These are phyloP conservation scores for Oryza punctata DNA, from an alignment of 176 grass and related monocot genomes.

Conservation along the genomic window DNA sequence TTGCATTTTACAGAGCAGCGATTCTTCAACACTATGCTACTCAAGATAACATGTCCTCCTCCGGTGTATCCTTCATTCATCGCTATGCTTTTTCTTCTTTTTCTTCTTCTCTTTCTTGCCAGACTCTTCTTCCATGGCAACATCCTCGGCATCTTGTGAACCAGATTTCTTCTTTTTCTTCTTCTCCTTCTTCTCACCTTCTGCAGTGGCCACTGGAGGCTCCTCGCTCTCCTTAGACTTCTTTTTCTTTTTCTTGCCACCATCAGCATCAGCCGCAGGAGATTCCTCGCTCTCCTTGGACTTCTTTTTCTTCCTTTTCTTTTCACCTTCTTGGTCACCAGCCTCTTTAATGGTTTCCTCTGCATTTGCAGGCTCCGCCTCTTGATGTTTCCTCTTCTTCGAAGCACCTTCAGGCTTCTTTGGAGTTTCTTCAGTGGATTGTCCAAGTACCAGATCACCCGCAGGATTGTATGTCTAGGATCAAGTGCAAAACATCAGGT, in stretches of 20 bases:
- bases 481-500: slow-evolving; percentile 5
- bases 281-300: slow-evolving; percentile 39
- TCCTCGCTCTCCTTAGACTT: slow-evolving; percentile 49
- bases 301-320: slow-evolving; percentile 50
- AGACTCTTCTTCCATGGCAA: slow-evolving; percentile 29
- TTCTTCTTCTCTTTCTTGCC: slow-evolving; percentile 54
- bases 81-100: slow-evolving; percentile 45
- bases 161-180: slow-evolving; percentile 48
- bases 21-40: neutral
- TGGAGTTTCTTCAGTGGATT: slow-evolving; percentile 35
- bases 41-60: neutral
- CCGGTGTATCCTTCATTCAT: neutral
- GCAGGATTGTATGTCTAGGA: slow-evolving; percentile 78
- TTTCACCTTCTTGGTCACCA: slow-evolving; percentile 19
- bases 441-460: slow-evolving; percentile 62
- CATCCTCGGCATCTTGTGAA: slow-evolving; percentile 12
- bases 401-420: slow-evolving; percentile 47
- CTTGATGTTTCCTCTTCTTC: slow-evolving; percentile 58
- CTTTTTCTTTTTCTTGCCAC: slow-evolving; percentile 58
- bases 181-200: slow-evolving; percentile 40
- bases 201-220: slow-evolving; percentile 9
- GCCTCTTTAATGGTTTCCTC: slow-evolving; percentile 32
- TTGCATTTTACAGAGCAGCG: slow-evolving; percentile 20
- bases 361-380: slow-evolving; percentile 1
- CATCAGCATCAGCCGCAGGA: slow-evolving; percentile 29